These are phyloP conservation scores for Penicillium brevicompactum DNA, from an alignment of 2,329 filamentous ascomycete species.

Conservation along the genomic window DNA sequence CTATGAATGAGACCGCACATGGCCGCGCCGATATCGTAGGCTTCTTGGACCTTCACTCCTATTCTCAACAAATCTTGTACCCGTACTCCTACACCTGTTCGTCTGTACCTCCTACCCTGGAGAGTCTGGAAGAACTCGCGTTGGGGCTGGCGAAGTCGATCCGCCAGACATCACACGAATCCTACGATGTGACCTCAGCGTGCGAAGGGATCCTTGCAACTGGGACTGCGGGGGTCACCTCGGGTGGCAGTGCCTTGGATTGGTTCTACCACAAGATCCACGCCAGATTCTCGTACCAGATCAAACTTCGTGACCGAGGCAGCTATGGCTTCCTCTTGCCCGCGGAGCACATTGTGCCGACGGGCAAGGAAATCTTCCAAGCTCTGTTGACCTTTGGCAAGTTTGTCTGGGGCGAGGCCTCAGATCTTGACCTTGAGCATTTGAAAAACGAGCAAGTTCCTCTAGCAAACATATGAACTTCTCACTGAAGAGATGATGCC, in stretches of 20 bases:
- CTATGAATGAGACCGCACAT: constrained; percentile 71
- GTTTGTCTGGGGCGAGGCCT: constrained; percentile 50
- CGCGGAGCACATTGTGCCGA: constrained; percentile 81
- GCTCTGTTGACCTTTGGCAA: constrained; percentile 82
- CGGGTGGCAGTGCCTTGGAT: constrained; percentile 85
- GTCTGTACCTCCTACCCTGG: constrained; percentile 76
- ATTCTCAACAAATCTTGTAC: constrained; percentile 92
- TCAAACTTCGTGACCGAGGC: constrained; percentile 88
- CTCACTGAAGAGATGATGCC: background rate
- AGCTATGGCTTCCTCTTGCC: constrained; percentile 93
- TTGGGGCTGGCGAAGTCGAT: constrained; percentile 88
- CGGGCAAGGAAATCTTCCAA: constrained; percentile 82
- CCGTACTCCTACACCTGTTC: constrained; percentile 87
- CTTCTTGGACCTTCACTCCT: constrained; percentile 88
- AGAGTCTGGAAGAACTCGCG: constrained; percentile 89
- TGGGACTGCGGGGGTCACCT: constrained; percentile 61
- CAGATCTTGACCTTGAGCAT: background rate
- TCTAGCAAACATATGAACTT: background rate
- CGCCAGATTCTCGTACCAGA: constrained; percentile 86
- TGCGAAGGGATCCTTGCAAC: constrained; percentile 73
- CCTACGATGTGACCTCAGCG: constrained; percentile 77
- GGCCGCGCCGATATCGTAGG: constrained; percentile 78
- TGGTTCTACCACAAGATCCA: constrained; percentile 91
- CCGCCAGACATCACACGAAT: constrained; percentile 73
- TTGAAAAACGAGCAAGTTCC: constrained; percentile 10